phyloP scores from a whole-genome alignment of 352 stramenopile species.

The Phytophthora sojae region DNA sequence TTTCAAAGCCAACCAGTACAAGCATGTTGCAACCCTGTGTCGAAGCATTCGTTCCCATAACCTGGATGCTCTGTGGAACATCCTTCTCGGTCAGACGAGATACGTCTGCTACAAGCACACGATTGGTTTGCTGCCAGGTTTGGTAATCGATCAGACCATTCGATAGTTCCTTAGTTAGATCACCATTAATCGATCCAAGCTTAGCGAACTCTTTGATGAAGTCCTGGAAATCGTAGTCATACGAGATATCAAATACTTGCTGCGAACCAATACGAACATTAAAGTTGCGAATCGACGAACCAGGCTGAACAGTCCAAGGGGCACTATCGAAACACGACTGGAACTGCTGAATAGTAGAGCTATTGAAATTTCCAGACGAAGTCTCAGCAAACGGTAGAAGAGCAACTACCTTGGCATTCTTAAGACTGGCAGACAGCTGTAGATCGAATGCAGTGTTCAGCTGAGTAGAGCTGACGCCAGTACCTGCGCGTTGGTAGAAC shows the following conservation, averaged over 20 bases:
- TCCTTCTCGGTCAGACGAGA: neutral
- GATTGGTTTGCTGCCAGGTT: neutral
- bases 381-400: conserved; percentile 9
- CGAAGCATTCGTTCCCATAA: too few species aligned
- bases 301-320: conserved; percentile 5
- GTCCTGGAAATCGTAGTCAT: conserved; percentile 4
- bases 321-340: conserved; percentile 4
- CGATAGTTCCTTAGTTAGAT: neutral
- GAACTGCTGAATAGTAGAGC: conserved; percentile 8
- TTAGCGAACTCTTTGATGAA: conserved; percentile 11
- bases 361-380: neutral
- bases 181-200: conserved; percentile 3
- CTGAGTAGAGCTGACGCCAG: neutral
- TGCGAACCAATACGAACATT: neutral
- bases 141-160: conserved; percentile 10
- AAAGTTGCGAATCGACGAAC: neutral
- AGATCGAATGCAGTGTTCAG: neutral
- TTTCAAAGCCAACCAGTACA: too few species aligned
- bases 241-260: neutral
- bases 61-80: neutral
- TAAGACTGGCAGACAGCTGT: neutral
- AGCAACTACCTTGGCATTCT: neutral
- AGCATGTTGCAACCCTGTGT: too few species aligned
- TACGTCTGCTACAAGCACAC: neutral
- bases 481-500: conserved; percentile 5